phyloP scores from a whole-genome alignment of 2,329 filamentous ascomycete species.

The Myriosclerotinia duriaeana region DNA sequence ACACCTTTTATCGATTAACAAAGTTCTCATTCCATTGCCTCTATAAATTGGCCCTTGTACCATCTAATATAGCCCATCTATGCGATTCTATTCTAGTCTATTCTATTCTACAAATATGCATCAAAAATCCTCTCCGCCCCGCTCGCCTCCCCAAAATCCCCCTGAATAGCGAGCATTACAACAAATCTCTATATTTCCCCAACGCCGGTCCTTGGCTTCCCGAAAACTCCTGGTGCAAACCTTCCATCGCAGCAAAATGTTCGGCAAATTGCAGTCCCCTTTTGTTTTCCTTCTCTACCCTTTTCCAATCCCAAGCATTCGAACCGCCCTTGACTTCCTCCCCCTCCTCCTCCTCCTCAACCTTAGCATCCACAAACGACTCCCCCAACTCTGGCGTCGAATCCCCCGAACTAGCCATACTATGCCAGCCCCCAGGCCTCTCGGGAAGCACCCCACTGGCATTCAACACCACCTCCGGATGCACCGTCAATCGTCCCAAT shows the following conservation, averaged over 20 bases:
- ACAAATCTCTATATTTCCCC: slow-evolving; percentile 40
- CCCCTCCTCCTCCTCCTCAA: slow-evolving; percentile 22
- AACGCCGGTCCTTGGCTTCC: slow-evolving; percentile 39
- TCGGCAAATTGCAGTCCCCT: slow-evolving; percentile 55
- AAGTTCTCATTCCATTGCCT: background rate
- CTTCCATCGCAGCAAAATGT: slow-evolving; percentile 59
- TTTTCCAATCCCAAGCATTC: slow-evolving; percentile 56
- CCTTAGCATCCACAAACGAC: slow-evolving; percentile 14
- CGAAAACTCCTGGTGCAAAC: slow-evolving; percentile 44
- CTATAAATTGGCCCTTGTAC: background rate
- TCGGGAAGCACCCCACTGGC: slow-evolving; percentile 72
- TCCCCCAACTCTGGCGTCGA: slow-evolving; percentile 31
- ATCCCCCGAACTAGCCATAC: slow-evolving; percentile 39
- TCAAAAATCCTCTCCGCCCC: background rate
- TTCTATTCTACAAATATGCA: background rate
- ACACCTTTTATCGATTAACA: background rate
- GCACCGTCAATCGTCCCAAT: slow-evolving; percentile 76
- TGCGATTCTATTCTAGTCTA: background rate
- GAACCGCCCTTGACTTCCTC: background rate
- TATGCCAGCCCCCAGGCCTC: slow-evolving; percentile 64
- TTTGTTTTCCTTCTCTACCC: slow-evolving; percentile 55
- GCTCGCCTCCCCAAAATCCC: background rate
- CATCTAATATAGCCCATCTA: background rate
- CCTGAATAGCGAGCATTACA: slow-evolving; percentile 21
- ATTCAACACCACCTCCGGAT: slow-evolving; percentile 73